Conservation (phyloP, 192 early-diverging fungal genomes). For the Coemansia sp. region DNA sequence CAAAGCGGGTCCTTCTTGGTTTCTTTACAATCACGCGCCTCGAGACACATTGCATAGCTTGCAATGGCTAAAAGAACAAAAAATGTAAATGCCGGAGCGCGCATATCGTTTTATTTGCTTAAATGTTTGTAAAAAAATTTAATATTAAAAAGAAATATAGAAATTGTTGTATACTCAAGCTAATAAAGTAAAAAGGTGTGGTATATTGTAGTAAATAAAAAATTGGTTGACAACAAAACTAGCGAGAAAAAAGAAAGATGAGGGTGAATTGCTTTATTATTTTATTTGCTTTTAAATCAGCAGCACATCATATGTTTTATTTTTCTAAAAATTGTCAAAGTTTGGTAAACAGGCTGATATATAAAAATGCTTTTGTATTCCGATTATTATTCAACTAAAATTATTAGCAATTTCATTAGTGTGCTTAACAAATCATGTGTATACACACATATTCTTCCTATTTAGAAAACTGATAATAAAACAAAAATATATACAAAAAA, state of each 20-base stretch:
- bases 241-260: too few species aligned
- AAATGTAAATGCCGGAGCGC: neutral
- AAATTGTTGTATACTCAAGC: too few species aligned
- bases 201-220: neutral
- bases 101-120: conserved; percentile 10
- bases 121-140: neutral
- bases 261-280: too few species aligned
- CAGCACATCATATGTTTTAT: neutral
- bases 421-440: neutral
- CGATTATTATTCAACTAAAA: neutral
- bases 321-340: neutral
- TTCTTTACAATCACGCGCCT: conserved; percentile 41
- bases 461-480: neutral
- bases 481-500: neutral
- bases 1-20: conserved; percentile 50
- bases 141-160: neutral
- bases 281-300: too few species aligned
- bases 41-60: conserved; percentile 6
- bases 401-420: too few species aligned
- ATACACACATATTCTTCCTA: neutral
- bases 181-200: neutral
- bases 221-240: too few species aligned
- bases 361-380: neutral
- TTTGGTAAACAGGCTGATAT: too few species aligned
- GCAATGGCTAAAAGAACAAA: conserved; percentile 6